Base-by-base conservation (phyloP, 306 rosid genomes). In the Cucumis hystrix region DNA sequence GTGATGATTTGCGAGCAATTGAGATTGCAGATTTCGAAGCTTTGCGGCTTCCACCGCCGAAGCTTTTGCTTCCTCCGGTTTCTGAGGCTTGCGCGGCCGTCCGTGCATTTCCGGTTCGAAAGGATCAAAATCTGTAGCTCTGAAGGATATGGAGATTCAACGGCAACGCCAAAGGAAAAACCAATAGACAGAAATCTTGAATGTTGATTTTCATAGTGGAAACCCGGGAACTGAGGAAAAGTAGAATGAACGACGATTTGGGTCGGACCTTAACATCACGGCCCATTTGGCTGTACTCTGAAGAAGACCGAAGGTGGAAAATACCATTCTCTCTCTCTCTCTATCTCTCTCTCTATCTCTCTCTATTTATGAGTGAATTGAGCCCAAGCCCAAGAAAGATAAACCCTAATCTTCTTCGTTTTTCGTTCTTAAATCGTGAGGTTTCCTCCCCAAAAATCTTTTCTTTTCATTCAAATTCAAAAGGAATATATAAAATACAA, bases 11-110 rank as follows among this genome's bases (percentile, higher is more conserved):
- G 87, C 80, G 58, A 92, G 89, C 68, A 96, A 87, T 60, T 84
- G 92, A 65, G 91, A 78, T 43, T 91, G 99, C 25, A 96, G 92
- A 67, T 78, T 72, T 11, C 91, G 90, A 69, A 92, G 97, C 80
- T 89, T 87, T 70, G 81, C 79, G 14, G 91, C 88, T 81, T 91
- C 89, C 59, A 82, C 88, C 17, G 86, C 77, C 47, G 83, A 80
- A 71, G 80, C 96, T 51, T 85, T 86, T 65, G 83, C 88, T 17
- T 92, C 98, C 77, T 88, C 92, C 57, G 87, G 88, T 71, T 88
- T 84, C 71, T 79, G 84, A 49, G 97, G 80, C 75, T 87, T 87
- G 75, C 97, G 98, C 82, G 95, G 97, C 10, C 86, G 88, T 61
- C 98, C 96, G 85, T 93, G 98, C 98, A 93, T 93, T 80, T 87